These are phyloP conservation scores for Saksenaea vasiformis DNA, from an alignment of 371 early-diverging fungal species.

Conservation along the genomic window DNA sequence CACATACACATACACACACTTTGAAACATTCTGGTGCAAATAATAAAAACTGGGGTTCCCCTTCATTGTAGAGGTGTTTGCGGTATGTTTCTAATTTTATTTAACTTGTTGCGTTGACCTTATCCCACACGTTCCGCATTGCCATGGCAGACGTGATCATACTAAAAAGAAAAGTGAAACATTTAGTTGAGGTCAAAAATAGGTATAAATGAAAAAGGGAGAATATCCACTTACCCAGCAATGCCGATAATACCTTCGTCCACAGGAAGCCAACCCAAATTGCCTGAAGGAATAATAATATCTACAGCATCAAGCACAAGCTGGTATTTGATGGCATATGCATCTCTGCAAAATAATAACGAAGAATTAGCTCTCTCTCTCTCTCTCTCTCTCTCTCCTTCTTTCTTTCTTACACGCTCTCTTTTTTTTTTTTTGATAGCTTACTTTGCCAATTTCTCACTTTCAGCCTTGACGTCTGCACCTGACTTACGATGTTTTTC, in stretches of 20 bases:
- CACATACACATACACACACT: too few species aligned
- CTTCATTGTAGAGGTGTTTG: neutral
- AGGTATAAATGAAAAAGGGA: neutral
- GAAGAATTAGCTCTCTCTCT: neutral
- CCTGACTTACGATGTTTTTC: constrained; percentile 20
- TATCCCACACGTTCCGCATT: constrained; percentile 51
- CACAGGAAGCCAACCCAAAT: constrained; percentile 51
- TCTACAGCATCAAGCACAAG: constrained; percentile 64
- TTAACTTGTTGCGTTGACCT: constrained; percentile 21
- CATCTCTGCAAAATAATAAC: constrained; percentile 35
- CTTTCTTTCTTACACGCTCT: neutral
- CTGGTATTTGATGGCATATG: constrained; percentile 36
- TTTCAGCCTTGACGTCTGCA: constrained; percentile 32
- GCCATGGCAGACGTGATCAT: constrained; percentile 54
- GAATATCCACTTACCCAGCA: constrained; percentile 52
- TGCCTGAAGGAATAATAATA: constrained; percentile 57
- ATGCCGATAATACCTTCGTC: constrained; percentile 68
- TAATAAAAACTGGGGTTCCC: too few species aligned
- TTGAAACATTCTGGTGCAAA: too few species aligned
- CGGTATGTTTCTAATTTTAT: neutral
- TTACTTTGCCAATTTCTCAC: constrained; percentile 42
- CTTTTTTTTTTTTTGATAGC: neutral
- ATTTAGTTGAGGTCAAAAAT: neutral
- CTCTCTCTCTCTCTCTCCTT: neutral
- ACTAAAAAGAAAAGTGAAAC: constrained; percentile 20